Conservation (phyloP, 768 basidiomycete species). For the Suillus occidentalis region DNA sequence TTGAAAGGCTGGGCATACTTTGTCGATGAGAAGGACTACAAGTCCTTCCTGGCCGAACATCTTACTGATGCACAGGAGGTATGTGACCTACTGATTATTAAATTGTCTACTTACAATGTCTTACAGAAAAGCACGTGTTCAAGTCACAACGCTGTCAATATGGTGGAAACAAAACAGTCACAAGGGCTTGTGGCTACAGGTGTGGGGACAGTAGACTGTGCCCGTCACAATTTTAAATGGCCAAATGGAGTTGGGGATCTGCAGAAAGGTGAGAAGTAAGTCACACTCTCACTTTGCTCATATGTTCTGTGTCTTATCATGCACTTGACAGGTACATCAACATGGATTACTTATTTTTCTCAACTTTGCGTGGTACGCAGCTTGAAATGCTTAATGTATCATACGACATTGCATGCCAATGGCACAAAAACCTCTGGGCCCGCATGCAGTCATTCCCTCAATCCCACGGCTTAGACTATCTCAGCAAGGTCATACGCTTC, state of each 20-base stretch:
- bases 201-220: no score
- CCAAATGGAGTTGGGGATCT: no score
- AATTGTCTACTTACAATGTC: not conserved
- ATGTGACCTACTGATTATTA: no score
- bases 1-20: conserved; percentile 11
- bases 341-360: conserved; percentile 15
- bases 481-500: conserved; percentile 5
- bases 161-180: no score
- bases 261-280: no score
- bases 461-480: not conserved
- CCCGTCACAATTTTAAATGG: no score
- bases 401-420: conserved; percentile 31
- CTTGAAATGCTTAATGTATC: not conserved
- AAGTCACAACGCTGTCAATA: not conserved
- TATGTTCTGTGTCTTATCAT: no score
- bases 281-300: no score
- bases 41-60: conserved; percentile 6
- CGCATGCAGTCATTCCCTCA: conserved; percentile 10
- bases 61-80: not conserved
- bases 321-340: not conserved
- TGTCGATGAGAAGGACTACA: conserved; percentile 6
- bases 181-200: no score
- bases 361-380: not conserved
- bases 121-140: not conserved
- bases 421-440: conserved; percentile 12